Percentiles rank a stretch among this genome's conserved stretches.
phyloP scores from a whole-genome alignment of 2,329 filamentous ascomycete species.

The Penicillium sp. region DNA sequence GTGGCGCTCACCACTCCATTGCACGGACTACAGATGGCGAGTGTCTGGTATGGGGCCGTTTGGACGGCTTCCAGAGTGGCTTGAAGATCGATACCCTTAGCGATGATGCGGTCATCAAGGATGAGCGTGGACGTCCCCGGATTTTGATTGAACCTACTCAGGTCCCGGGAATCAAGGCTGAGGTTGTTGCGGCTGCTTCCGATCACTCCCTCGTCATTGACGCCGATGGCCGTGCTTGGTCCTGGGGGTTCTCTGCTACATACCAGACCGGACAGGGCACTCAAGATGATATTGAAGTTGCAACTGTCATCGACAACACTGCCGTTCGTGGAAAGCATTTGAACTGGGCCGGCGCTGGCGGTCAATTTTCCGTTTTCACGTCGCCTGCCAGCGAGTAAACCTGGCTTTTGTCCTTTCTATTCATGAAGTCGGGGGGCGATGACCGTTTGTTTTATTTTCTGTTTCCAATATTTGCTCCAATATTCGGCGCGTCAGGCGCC shows the following conservation, averaged over 20 bases:
- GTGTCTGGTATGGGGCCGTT: constrained; percentile 56
- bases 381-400: constrained; percentile 24
- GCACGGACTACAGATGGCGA: constrained; percentile 51
- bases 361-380: constrained; percentile 59
- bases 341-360: constrained; percentile 75
- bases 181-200: constrained; percentile 57
- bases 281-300: constrained; percentile 71
- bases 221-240: constrained; percentile 63
- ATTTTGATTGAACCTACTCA: constrained; percentile 64
- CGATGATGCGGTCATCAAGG: constrained; percentile 57
- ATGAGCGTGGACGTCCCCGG: constrained; percentile 61
- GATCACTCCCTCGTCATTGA: constrained; percentile 71
- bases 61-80: constrained; percentile 58
- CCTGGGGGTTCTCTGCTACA: constrained; percentile 75
- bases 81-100: constrained; percentile 53
- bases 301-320: constrained; percentile 77
- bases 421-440: not conserved
- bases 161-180: constrained; percentile 56
- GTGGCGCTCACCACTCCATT: constrained; percentile 70
- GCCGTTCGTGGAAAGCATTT: constrained; percentile 71
- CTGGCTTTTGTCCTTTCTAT: not conserved
- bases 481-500: constrained; percentile 4
- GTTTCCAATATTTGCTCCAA: constrained; percentile 1
- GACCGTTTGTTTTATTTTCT: not conserved
- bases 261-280: constrained; percentile 75